phyloP scores from a whole-genome alignment of 2,329 filamentous ascomycete species.

The Magnaporthiopsis rhizophila region DNA sequence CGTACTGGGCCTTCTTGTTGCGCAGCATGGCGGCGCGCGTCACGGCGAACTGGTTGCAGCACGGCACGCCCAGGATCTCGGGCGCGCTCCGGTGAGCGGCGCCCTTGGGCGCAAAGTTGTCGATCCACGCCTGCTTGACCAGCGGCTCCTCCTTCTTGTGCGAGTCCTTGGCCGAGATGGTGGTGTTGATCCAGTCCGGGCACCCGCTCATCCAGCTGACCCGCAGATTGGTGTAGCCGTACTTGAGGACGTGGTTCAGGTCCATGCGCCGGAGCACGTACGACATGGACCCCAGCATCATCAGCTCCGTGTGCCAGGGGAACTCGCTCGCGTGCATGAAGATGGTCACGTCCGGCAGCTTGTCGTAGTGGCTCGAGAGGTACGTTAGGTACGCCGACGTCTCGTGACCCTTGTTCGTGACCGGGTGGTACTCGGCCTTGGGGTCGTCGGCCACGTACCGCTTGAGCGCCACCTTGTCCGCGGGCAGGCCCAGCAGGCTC shows the following conservation, averaged over 20 bases:
- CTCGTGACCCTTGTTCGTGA: conserved; percentile 53
- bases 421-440: conserved; percentile 36
- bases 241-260: conserved; percentile 29
- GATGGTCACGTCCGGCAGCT: conserved; percentile 48
- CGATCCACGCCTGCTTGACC: conserved; percentile 21
- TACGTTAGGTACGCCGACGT: conserved; percentile 55
- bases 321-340: conserved; percentile 53
- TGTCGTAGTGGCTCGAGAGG: conserved; percentile 53
- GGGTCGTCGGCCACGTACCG: conserved; percentile 44
- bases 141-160: conserved; percentile 22
- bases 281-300: conserved; percentile 24
- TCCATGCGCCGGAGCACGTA: conserved; percentile 25
- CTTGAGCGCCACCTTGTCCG: conserved; percentile 23
- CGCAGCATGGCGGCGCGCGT: conserved; percentile 20
- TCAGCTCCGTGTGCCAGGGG: conserved; percentile 27
- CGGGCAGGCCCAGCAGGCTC: not conserved
- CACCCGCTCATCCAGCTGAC: conserved; percentile 48
- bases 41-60: conserved; percentile 28
- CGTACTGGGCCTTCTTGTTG: conserved; percentile 22
- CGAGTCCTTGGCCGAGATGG: conserved; percentile 14
- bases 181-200: conserved; percentile 41
- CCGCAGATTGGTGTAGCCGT: conserved; percentile 47
- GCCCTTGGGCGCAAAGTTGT: conserved; percentile 18
- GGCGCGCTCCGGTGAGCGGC: conserved; percentile 22
- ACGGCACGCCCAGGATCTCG: conserved; percentile 23